Percentiles rank a stretch among this genome's conserved stretches.
Conservation (phyloP, 2,329 filamentous ascomycete species). For the Botryosphaeria dothidea region DNA sequence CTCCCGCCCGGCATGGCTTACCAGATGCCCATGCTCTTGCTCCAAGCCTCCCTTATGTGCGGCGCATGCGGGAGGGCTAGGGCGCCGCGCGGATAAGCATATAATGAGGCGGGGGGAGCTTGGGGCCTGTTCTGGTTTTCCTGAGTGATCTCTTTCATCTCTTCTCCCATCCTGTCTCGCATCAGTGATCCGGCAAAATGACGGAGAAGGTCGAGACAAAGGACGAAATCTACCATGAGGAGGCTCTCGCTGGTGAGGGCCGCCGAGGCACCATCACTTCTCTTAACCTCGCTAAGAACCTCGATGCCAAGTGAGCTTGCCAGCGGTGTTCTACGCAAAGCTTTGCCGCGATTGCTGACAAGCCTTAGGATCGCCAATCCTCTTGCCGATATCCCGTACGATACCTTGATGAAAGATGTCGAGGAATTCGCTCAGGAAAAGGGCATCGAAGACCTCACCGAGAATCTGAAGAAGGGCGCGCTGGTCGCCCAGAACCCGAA, state of each 20-base stretch:
- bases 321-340: neutral
- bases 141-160: neutral
- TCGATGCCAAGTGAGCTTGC: conserved; percentile 24
- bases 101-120: conserved; percentile 9
- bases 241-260: conserved; percentile 17
- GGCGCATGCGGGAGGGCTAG: neutral
- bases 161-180: neutral
- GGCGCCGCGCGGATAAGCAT: neutral
- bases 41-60: neutral
- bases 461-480: conserved; percentile 67
- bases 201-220: conserved; percentile 7
- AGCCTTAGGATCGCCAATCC: conserved; percentile 43
- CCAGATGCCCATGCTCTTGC: neutral
- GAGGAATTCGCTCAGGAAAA: conserved; percentile 63
- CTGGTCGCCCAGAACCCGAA: conserved; percentile 66
- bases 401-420: conserved; percentile 55
- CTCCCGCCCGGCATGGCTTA: neutral
- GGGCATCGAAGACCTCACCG: conserved; percentile 58
- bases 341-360: neutral
- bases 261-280: conserved; percentile 23
- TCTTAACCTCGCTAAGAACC: conserved; percentile 23
- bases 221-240: conserved; percentile 28
- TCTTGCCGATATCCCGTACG: conserved; percentile 55
- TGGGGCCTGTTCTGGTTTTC: neutral
- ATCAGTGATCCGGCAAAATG: neutral